These are phyloP conservation scores for Jatropha curcas DNA, from an alignment of 345 rosid species.

Conservation along the genomic window DNA sequence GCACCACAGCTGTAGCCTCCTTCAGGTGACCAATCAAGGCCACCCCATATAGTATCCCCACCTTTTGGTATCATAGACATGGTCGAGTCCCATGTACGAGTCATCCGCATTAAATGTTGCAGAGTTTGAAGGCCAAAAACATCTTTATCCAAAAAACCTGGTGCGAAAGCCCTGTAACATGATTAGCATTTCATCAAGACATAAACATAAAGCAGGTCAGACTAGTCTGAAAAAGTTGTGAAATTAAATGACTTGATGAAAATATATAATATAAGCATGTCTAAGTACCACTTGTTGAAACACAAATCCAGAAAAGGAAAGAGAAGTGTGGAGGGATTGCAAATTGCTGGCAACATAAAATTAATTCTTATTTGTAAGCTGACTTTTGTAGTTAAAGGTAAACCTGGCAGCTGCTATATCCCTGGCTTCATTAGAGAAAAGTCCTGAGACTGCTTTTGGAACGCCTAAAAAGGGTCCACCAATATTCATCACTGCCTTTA, in stretches of 20 bases:
- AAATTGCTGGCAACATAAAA: slow-evolving; percentile 7
- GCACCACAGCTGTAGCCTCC: slow-evolving; percentile 33
- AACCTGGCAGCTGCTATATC: slow-evolving; percentile 67
- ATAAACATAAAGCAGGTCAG: slow-evolving; percentile 2
- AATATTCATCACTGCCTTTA: slow-evolving; percentile 68
- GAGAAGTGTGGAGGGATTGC: background rate
- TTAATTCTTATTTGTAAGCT: background rate
- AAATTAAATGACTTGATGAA: no score
- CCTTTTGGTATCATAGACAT: slow-evolving; percentile 80
- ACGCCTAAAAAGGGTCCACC: slow-evolving; percentile 75
- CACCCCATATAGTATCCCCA: slow-evolving; percentile 73
- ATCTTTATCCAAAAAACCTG: slow-evolving; percentile 60
- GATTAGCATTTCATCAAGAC: slow-evolving; percentile 21
- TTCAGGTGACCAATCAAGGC: slow-evolving; percentile 71
- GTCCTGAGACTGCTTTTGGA: slow-evolving; percentile 61
- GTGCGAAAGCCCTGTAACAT: slow-evolving; percentile 54
- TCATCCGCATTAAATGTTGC: slow-evolving; percentile 66
- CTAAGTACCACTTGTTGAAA: background rate
- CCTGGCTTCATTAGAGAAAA: slow-evolving; percentile 59
- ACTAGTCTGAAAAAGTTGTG: background rate
- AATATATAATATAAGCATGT: background rate
- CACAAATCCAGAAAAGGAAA: background rate
- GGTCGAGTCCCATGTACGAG: slow-evolving; percentile 72
- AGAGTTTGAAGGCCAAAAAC: slow-evolving; percentile 57
- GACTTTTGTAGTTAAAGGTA: slow-evolving; percentile 1